A percentile compares a stretch with the other conserved stretches of the same genome.
These are phyloP conservation scores for Quercus agrifolia DNA, from an alignment of 306 rosid genomes.

Conservation along the genomic window DNA sequence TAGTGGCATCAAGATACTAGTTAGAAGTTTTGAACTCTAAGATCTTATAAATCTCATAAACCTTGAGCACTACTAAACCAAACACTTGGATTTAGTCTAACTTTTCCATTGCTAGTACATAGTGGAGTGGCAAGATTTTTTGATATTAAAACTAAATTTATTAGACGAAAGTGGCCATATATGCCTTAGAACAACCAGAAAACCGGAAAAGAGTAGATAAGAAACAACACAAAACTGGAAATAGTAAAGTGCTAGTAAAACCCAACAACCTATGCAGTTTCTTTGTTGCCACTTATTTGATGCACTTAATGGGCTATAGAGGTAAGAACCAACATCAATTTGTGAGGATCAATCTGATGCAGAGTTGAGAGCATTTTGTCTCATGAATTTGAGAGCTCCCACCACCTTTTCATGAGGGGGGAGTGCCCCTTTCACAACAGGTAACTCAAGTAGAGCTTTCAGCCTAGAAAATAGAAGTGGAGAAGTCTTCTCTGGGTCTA, in stretches of 20 bases:
- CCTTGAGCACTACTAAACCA: too few relatives aligned
- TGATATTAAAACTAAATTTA: background rate
- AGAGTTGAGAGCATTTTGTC: constrained; percentile 1
- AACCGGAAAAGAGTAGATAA: background rate
- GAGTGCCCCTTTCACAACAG: background rate
- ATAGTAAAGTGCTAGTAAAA: background rate
- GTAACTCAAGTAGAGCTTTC: constrained; percentile 7
- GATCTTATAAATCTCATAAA: too few relatives aligned
- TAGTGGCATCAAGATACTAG: too few relatives aligned
- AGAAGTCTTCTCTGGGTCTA: constrained; percentile 24
- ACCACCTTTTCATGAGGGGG: constrained; percentile 28
- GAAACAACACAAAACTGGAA: too few relatives aligned
- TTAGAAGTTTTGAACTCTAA: too few relatives aligned
- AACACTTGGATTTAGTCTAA: too few relatives aligned
- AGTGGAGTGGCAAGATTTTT: background rate
- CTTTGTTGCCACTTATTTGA: background rate
- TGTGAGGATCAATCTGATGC: background rate
- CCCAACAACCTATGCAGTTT: background rate
- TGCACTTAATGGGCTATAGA: background rate
- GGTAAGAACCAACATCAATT: too few relatives aligned
- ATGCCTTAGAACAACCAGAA: background rate
- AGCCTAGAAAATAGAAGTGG: constrained; percentile 25
- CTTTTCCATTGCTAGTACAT: too few relatives aligned
- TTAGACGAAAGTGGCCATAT: background rate
- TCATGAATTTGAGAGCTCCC: constrained; percentile 5